Base-by-base conservation (phyloP, 164 flowering plant genomes). In the Chimonanthus salicifolius region DNA sequence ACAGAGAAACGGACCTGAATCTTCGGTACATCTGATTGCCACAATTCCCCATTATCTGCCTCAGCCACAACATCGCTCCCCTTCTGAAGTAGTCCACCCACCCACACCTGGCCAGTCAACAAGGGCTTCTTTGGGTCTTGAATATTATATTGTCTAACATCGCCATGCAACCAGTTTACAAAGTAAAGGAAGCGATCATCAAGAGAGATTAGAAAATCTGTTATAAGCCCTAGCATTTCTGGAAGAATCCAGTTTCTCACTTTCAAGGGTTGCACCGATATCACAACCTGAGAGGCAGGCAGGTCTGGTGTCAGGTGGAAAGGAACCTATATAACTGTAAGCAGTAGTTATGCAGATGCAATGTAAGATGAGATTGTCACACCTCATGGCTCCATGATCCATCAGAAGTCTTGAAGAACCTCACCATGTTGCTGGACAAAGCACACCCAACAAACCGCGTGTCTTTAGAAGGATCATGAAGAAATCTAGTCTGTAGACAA, bases 111-210 rank as follows among this genome's bases (percentile, higher is more conserved):
- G 62, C 98, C 97, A 0, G 88, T 74, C 76, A 95, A 75, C 43
- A 81, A 77, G n/a, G 97, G 95, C 69, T 85, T 92, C 76, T 80
- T 76, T 11, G 94, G 97, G 75, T 95, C 97, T 80, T 92, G 90
- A 73, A 93, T 93, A 77, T 87, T 90, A 74, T 95, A 95, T 72
- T 95, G 99, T 66, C 99, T 86, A 46, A 95, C 80, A 81, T 95
- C 99, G 62, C 98, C 99, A 75, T 95, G 99, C 49, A 95, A 91
- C 99, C 99, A 95, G 80, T 93, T 94, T 70, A 83, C 89, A 68
- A 93, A 89, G 84, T 93, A 95, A 45, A 95, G 86, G 77, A 78
- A 95, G 0, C 95, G 95, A 76, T 95, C 98, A 79, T 95, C 99
- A 33, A 95, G 92, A 58, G 99, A 92, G 54, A 95, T 88, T 75